A percentile compares a stretch with the other conserved stretches of the same genome.
These are phyloP conservation scores for Zea luxurians DNA, from an alignment of 176 grass and related monocot species.

Conservation along the genomic window DNA sequence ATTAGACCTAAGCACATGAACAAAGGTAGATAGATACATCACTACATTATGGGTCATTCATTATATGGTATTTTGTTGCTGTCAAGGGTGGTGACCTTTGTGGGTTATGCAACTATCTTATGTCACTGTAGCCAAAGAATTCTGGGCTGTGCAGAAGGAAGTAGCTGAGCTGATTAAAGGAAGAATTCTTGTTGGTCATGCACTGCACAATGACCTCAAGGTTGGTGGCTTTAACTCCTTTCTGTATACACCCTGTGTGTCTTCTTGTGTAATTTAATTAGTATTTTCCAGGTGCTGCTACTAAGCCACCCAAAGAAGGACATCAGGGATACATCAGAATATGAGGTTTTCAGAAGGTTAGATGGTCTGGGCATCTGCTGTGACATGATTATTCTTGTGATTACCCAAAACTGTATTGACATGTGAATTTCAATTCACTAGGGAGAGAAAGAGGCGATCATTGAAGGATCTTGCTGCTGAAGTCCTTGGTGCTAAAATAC, in stretches of 20 bases:
- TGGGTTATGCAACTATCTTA: constrained; percentile 36
- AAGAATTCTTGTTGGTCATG: constrained; percentile 81
- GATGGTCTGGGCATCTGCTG: constrained; percentile 6
- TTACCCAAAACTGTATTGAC: constrained; percentile 32
- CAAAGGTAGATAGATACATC: constrained; percentile 55
- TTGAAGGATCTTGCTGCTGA: constrained; percentile 89
- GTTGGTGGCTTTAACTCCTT: constrained; percentile 35
- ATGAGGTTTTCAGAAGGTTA: constrained; percentile 73
- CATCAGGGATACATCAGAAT: constrained; percentile 85
- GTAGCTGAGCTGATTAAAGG: constrained; percentile 91
- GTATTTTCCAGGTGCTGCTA: constrained; percentile 59
- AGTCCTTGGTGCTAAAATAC: constrained; percentile 86
- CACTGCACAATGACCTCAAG: constrained; percentile 98
- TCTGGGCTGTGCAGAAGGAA: constrained; percentile 66
- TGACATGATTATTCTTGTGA: constrained; percentile 25
- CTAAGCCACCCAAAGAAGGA: constrained; percentile 89
- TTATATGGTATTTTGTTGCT: constrained; percentile 22
- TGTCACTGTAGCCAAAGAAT: constrained; percentile 69
- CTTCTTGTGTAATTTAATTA: constrained; percentile 37
- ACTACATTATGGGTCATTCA: background rate
- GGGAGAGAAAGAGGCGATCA: constrained; percentile 56
- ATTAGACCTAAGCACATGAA: constrained; percentile 92
- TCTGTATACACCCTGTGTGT: constrained; percentile 13
- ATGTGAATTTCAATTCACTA: constrained; percentile 40
- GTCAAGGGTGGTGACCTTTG: background rate